These are phyloP conservation scores for Chlamydomonas sp. DNA, from an alignment of 139 green algal species.

Conservation along the genomic window DNA sequence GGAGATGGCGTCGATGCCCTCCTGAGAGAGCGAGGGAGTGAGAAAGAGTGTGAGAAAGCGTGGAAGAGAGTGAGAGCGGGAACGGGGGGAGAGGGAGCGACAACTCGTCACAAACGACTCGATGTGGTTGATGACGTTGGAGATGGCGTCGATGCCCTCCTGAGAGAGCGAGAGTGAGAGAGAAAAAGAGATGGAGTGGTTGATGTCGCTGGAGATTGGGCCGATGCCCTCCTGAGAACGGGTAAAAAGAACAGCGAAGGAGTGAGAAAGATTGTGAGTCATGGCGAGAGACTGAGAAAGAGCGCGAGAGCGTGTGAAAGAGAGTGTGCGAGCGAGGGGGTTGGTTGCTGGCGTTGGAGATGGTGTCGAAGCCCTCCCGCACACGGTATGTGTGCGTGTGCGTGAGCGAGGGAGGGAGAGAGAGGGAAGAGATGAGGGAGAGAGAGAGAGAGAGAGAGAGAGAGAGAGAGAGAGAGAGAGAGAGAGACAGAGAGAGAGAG, in stretches of 20 bases:
- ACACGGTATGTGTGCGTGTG: too few species aligned
- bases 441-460: too few species aligned
- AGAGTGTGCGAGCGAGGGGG: too few species aligned
- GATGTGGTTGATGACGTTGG: constrained; percentile 91
- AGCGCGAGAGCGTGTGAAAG: too few species aligned
- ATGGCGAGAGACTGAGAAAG: too few species aligned
- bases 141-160: constrained; percentile 88
- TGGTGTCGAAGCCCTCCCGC: constrained; percentile 86
- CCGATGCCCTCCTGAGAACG: constrained; percentile 88
- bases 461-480: too few species aligned
- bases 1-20: constrained; percentile 87
- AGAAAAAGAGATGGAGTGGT: constrained; percentile 40
- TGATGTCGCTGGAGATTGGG: constrained; percentile 86
- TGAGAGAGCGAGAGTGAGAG: constrained; percentile 28
- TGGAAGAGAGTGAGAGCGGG: not conserved
- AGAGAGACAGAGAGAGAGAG: too few species aligned
- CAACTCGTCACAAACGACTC: constrained; percentile 90
- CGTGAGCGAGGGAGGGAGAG: not conserved
- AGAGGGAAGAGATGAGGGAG: constrained; percentile 64
- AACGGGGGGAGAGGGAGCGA: not conserved
- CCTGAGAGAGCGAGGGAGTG: constrained; percentile 47
- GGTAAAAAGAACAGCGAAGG: too few species aligned
- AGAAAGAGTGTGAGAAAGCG: too few species aligned
- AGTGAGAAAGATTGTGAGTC: too few species aligned
- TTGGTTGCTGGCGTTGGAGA: constrained; percentile 88